A percentile compares a stretch with the other conserved stretches of the same genome.
phyloP scores from a whole-genome alignment of 2,329 filamentous ascomycete genomes.

The Cylindrodendrum hubeiense region DNA sequence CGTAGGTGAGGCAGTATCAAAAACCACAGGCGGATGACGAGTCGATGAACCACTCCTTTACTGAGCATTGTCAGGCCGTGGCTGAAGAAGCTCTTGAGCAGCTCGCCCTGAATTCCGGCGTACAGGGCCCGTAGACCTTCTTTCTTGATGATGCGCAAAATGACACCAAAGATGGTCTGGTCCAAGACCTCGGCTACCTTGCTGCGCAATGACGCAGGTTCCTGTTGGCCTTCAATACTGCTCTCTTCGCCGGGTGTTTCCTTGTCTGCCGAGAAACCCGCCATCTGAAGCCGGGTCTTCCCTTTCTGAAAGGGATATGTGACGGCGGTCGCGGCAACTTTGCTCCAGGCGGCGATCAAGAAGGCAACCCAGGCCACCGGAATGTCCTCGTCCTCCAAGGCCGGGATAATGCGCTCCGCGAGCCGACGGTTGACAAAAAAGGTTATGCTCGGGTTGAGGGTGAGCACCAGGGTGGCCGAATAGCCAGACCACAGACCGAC shows the following conservation, averaged over 20 bases:
- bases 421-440: slow-evolving; percentile 85
- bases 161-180: slow-evolving; percentile 72
- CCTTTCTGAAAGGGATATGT: slow-evolving; percentile 90
- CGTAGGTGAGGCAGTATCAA: slow-evolving; percentile 50
- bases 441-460: slow-evolving; percentile 87
- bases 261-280: slow-evolving; percentile 47
- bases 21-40: slow-evolving; percentile 81
- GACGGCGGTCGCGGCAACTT: slow-evolving; percentile 79
- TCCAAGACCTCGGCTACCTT: slow-evolving; percentile 44
- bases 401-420: slow-evolving; percentile 67
- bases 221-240: not conserved
- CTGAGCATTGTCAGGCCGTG: slow-evolving; percentile 90
- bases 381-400: slow-evolving; percentile 58
- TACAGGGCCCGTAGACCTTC: slow-evolving; percentile 81
- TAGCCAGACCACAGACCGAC: slow-evolving; percentile 90
- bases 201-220: slow-evolving; percentile 18
- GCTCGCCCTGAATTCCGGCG: slow-evolving; percentile 79
- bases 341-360: slow-evolving; percentile 78
- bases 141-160: slow-evolving; percentile 67
- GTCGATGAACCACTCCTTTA: slow-evolving; percentile 81
- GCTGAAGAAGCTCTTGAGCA: slow-evolving; percentile 85
- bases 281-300: slow-evolving; percentile 82
- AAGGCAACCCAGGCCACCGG: slow-evolving; percentile 57
- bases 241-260: slow-evolving; percentile 23
- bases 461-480: slow-evolving; percentile 82